Evolutionary conservation across 164 flowering plant species (phyloP), one percentile per base, ranked within the genome.

Genomic region (Houttuynia cordata): DNA sequence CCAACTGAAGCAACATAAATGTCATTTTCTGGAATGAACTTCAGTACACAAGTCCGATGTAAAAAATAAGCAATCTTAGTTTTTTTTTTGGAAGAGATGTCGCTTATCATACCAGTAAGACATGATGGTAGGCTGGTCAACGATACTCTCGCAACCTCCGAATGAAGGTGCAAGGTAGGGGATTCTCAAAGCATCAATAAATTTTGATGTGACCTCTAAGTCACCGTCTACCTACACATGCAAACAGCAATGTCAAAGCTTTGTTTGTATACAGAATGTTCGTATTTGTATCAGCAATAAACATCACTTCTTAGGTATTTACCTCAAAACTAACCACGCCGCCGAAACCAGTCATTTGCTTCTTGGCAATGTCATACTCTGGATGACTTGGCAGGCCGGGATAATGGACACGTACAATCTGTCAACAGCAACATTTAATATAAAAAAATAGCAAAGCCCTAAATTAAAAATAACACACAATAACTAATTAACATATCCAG

Each of bases 271-370:
- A 23, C 9, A 23, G 10, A 18, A 53, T 23, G 10, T 53, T 20
- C 10, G 3, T 20, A 18, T 53, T 53, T 8, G 4, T 19, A 53
- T 20, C 24, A 53, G 20, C 15, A 8, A 56, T 24, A 23, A 6
- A 56, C 49, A 52, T 23, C 37, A 21, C 2, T 40, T 21, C 4
- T 30, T 30, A 19, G 53, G 14, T 41, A 18, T 58, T 55, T 63
- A 85, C 99, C 92, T 94, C 99, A 80, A 94, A 94, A 76, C 97
- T 90, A 64, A 91, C 99, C 24, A 94, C 97, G 54, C 99, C 99
- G 65, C 99, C 99, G 79, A 85, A 94, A 56, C 97, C 99, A 66
- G 81, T 82, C 99, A 94, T 94, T 71, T 91, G 99, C 54, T 53
- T 68, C 74, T 75, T 88, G 69, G 82, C 96, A 65, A 90, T 78